These are phyloP conservation scores for Solanum lignicaule DNA, from an alignment of 257 asterid species.

Conservation along the genomic window DNA sequence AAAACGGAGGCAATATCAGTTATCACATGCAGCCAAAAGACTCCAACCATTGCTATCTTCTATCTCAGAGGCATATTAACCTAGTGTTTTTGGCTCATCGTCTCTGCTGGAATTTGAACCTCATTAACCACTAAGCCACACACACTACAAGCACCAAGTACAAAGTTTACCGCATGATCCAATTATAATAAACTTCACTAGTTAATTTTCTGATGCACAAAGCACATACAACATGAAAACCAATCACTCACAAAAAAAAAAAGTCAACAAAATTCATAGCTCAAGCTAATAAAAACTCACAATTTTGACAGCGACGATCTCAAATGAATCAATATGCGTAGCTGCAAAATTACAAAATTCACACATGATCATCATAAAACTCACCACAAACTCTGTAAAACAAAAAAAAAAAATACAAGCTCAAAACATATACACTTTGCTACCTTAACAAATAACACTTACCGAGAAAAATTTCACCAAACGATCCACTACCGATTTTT, in stretches of 20 bases:
- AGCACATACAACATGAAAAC: background rate
- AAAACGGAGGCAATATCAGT: background rate
- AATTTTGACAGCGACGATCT: conserved; percentile 92
- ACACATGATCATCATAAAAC: background rate
- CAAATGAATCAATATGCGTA: conserved; percentile 76
- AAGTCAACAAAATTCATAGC: background rate
- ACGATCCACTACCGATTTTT: conserved; percentile 96
- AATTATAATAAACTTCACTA: background rate
- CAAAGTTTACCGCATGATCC: background rate
- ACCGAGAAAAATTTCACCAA: conserved; percentile 90
- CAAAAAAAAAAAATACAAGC: background rate
- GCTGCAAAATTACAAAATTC: conserved; percentile 35
- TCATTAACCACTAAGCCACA: background rate
- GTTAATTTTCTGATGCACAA: background rate
- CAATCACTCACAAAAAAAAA: background rate
- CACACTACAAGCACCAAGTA: background rate
- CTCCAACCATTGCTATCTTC: background rate
- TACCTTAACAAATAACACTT: conserved; percentile 1
- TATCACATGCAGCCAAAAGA: background rate
- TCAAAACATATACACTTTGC: background rate
- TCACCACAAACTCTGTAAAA: background rate
- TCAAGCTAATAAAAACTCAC: conserved; percentile 37
- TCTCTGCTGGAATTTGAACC: background rate
- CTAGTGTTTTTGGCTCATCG: background rate
- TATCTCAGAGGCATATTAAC: background rate